phyloP scores from a whole-genome alignment of 805 yeast genomes.

The Candida sakaeoensis region DNA sequence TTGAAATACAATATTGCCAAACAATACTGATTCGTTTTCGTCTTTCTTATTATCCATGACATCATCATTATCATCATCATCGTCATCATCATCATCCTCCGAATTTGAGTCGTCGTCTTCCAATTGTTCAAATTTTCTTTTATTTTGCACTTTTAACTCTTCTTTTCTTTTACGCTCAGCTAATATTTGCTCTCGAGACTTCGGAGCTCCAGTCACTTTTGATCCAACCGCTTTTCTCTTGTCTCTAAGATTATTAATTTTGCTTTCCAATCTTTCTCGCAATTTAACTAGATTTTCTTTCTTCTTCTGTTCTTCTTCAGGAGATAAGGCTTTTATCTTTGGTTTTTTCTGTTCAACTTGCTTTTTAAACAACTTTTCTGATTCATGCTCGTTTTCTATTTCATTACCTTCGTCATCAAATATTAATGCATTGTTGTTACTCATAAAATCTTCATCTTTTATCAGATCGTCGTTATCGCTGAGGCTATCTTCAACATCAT shows the following conservation, averaged over 20 bases:
- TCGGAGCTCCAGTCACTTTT: conserved; percentile 73
- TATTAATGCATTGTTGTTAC: conserved; percentile 34
- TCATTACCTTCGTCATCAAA: conserved; percentile 63
- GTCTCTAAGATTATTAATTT: conserved; percentile 65
- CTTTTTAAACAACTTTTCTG: conserved; percentile 7
- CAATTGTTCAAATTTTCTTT: conserved; percentile 30
- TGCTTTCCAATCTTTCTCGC: conserved; percentile 73
- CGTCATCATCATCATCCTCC: conserved; percentile 42
- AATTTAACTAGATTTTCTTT: conserved; percentile 60
- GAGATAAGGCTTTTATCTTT: conserved; percentile 27
- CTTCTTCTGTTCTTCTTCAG: conserved; percentile 48
- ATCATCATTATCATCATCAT: conserved; percentile 23
- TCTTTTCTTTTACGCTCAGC: conserved; percentile 55
- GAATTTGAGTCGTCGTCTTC: conserved; percentile 31
- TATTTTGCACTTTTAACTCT: conserved; percentile 43
- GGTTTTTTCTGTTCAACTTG: conserved; percentile 12
- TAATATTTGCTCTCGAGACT: conserved; percentile 76
- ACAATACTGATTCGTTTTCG: conserved; percentile 51
- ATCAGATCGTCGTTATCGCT: conserved; percentile 21
- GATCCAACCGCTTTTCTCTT: conserved; percentile 92
- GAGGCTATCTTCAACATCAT: conserved; percentile 13
- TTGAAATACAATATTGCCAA: conserved; percentile 75
- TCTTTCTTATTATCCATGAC: conserved; percentile 27
- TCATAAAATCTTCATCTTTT: conserved; percentile 21
- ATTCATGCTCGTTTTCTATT: conserved; percentile 9